Evolutionary conservation across 768 basidiomycete genomes (phyloP).

Genomic region (Mycena chlorophos): DNA sequence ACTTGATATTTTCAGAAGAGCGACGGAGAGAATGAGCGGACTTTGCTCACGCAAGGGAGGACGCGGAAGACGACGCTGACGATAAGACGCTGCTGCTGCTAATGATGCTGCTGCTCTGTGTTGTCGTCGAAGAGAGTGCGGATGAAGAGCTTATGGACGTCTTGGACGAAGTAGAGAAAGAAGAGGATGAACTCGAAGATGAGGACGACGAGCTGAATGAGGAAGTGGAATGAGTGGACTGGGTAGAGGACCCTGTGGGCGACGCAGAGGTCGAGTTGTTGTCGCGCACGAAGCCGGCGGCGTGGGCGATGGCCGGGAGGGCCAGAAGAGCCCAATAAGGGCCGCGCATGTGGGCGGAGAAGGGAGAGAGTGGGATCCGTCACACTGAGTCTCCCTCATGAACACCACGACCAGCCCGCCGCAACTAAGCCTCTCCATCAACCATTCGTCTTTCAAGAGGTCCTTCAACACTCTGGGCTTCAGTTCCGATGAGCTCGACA

Average conservation of each 20-base stretch:
- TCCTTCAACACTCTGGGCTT: conserved; percentile 57
- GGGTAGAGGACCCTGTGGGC: too few species aligned
- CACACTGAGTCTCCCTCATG: background rate
- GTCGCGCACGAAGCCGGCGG: background rate
- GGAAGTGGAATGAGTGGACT: conserved; percentile 21
- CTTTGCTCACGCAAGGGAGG: too few species aligned
- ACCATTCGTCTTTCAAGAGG: conserved; percentile 52
- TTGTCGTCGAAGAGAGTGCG: background rate
- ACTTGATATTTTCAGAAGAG: too few species aligned
- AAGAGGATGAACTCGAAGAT: conserved; percentile 56
- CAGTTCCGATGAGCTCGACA: conserved; percentile 52
- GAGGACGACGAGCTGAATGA: conserved; percentile 21
- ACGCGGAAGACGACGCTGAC: background rate
- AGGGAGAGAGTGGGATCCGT: background rate
- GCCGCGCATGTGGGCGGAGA: background rate
- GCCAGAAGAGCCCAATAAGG: background rate
- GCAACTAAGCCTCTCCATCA: background rate
- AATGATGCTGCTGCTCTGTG: background rate
- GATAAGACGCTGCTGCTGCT: too few species aligned
- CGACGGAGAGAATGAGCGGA: too few species aligned
- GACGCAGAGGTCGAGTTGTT: conserved; percentile 3
- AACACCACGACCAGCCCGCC: background rate
- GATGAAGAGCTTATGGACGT: too few species aligned
- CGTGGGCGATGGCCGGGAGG: background rate
- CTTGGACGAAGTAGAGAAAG: conserved; percentile 35